These are phyloP conservation scores for Austroboletus niveus DNA, from an alignment of 1,284 basidiomycete genomes.

Conservation along the genomic window DNA sequence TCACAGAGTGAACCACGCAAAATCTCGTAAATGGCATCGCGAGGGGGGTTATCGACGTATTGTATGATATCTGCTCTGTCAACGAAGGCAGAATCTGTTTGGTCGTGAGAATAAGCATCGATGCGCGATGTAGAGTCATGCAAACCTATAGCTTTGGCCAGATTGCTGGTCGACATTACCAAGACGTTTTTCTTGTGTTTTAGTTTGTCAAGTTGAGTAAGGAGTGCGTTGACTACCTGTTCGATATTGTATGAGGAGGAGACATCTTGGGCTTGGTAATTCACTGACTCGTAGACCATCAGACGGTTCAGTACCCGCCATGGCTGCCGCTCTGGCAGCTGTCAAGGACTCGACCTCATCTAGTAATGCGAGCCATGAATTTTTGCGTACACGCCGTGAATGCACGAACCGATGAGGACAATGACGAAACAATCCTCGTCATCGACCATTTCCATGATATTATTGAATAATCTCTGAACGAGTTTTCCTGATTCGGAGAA, in stretches of 20 bases:
- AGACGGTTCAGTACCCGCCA: slow-evolving; percentile 91
- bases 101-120: slow-evolving; percentile 4
- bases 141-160: slow-evolving; percentile 90
- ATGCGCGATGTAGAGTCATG: neutral
- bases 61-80: slow-evolving; percentile 97
- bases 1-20: slow-evolving; percentile 82
- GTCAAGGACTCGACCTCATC: slow-evolving; percentile 98
- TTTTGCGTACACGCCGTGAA: slow-evolving; percentile 4
- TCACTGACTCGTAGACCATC: slow-evolving; percentile 84
- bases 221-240: slow-evolving; percentile 94
- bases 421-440: slow-evolving; percentile 91
- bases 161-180: slow-evolving; percentile 96
- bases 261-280: neutral
- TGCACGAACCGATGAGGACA: slow-evolving; percentile 80
- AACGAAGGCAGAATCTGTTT: slow-evolving; percentile 87
- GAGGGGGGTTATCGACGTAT: slow-evolving; percentile 87
- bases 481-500: slow-evolving; percentile 99
- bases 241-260: neutral
- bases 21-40: slow-evolving; percentile 93
- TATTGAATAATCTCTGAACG: slow-evolving; percentile 90
- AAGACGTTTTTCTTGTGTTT: slow-evolving; percentile 91
- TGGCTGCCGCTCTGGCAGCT: slow-evolving; percentile 89
- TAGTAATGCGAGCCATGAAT: slow-evolving; percentile 30
- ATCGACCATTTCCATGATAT: slow-evolving; percentile 85
- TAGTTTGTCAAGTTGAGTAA: slow-evolving; percentile 96